Conservation (phyloP, 2,329 filamentous ascomycete genomes). For the Penicillium olsonii region DNA sequence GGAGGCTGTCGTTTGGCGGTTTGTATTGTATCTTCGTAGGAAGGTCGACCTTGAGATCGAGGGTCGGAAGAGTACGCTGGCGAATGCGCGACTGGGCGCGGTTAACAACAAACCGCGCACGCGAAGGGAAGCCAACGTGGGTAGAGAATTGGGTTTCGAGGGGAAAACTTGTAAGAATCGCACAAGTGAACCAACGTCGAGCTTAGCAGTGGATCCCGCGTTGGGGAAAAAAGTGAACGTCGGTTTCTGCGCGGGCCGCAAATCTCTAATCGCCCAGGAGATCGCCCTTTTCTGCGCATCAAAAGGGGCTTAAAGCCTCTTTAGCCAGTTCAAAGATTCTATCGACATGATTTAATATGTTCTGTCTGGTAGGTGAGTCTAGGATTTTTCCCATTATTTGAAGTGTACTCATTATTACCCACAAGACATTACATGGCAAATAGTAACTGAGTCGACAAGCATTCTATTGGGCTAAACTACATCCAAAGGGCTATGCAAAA, state of each 20-base stretch:
- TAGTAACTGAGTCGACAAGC: not conserved
- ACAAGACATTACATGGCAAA: not conserved
- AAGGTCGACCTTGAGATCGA: conserved; percentile 9
- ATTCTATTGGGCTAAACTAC: conserved; percentile 14
- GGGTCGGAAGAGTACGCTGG: conserved; percentile 15
- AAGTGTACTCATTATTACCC: not conserved
- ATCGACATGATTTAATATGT: too few species aligned
- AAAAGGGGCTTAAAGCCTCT: too few species aligned
- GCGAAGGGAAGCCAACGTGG: conserved; percentile 41
- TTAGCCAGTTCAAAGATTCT: not conserved
- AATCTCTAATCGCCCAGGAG: not conserved
- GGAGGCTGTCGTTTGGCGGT: not conserved
- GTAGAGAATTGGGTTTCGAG: conserved; percentile 10
- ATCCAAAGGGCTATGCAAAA: conserved; percentile 9
- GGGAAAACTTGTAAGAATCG: not conserved
- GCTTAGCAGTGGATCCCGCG: not conserved
- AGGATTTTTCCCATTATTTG: too few species aligned
- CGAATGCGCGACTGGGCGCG: conserved; percentile 28
- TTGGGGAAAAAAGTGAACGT: not conserved
- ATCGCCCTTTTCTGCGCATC: too few species aligned
- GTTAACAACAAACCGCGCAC: conserved; percentile 31
- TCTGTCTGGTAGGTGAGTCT: too few species aligned
- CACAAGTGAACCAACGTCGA: not conserved
- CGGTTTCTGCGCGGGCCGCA: not conserved
- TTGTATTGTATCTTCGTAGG: conserved; percentile 12